Base-by-base conservation (phyloP, 176 grass and related monocot genomes). In the Aegilops longissima region DNA sequence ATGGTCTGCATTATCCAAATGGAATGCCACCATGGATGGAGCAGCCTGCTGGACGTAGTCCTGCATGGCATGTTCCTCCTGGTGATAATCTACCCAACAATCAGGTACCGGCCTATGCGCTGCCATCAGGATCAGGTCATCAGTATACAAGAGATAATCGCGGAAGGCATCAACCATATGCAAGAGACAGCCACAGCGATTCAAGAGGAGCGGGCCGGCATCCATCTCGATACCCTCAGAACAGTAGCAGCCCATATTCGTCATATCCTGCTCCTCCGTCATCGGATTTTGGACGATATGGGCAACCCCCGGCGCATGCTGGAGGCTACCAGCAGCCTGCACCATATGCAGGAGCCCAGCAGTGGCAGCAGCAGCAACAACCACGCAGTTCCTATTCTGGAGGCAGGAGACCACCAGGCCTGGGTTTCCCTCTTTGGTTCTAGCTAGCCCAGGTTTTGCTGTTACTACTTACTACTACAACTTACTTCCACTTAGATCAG, bases 321-420 rank as follows among this genome's bases (percentile, higher is more conserved):
- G 62, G 82, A 61, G 83, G 69, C 64, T 90, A 90, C 76, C 83
- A 89, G 63, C 83, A 89, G 63, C 42, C 88, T 87, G 61, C 83
- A 36, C 87, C 83, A 61, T 89, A 93, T 88, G 84, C 85, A 62
- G 80, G 40, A 61, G 79, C 40, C 5, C 86, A 90, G 25, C 88
- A 88, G 17, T 89, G 77, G 93, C 87, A 87, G 79, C 93, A 92
- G 16, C 51, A 52, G 42, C 88, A 47, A 14, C 68, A 86, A 61
- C 65, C 80, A 64, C 62, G 44, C 65, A n/a, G 82, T 76, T 84
- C 80, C 77, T 84, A 81, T 76, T 44, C 69, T 66, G 91, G 77
- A 39, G 85, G 86, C 29, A 79, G 86, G 69, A 94, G 94, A 85
- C 70, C 86, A 34, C 82, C 84, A 66, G 83, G 95, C 42, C 89